A percentile compares a stretch with the other conserved stretches of the same genome.
These are phyloP conservation scores for Diaporthe velutina DNA, from an alignment of 2,329 filamentous ascomycete species.

Conservation along the genomic window DNA sequence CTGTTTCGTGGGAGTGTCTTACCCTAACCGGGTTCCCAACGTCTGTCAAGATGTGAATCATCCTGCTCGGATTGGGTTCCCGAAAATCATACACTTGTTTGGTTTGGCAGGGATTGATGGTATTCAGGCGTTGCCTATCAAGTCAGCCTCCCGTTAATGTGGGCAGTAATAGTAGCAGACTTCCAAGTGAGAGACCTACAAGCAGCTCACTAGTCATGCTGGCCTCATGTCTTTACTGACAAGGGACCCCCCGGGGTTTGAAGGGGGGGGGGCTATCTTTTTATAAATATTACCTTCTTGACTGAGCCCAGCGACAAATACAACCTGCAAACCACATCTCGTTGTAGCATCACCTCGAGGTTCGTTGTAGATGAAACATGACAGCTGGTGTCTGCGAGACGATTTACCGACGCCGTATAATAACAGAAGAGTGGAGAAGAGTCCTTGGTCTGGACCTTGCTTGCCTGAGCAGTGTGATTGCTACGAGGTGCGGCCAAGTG, in stretches of 20 bases:
- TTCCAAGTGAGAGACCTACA: neutral
- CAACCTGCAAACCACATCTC: neutral
- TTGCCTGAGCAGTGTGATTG: neutral
- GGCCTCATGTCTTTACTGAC: neutral
- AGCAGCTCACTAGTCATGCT: neutral
- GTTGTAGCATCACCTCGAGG: neutral
- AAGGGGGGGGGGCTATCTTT: neutral
- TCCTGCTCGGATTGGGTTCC: neutral
- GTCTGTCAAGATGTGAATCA: neutral
- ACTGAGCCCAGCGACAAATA: neutral
- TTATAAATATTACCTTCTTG: neutral
- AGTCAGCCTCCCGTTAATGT: neutral
- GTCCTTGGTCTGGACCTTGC: neutral
- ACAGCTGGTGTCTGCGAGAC: neutral
- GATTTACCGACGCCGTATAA: neutral
- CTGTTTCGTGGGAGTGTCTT: neutral
- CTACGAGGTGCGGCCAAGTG: slow-evolving; percentile 9
- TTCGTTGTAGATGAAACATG: slow-evolving; percentile 1
- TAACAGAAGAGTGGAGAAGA: neutral
- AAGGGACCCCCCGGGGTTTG: neutral
- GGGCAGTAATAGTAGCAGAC: neutral
- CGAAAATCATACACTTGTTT: slow-evolving; percentile 2
- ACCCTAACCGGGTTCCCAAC: neutral
- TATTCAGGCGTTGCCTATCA: neutral
- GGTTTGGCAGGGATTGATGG: neutral